A percentile compares a stretch with the other conserved stretches of the same genome.
These are phyloP conservation scores for Mycena sp. DNA, from an alignment of 1,284 basidiomycete species.

Conservation along the genomic window DNA sequence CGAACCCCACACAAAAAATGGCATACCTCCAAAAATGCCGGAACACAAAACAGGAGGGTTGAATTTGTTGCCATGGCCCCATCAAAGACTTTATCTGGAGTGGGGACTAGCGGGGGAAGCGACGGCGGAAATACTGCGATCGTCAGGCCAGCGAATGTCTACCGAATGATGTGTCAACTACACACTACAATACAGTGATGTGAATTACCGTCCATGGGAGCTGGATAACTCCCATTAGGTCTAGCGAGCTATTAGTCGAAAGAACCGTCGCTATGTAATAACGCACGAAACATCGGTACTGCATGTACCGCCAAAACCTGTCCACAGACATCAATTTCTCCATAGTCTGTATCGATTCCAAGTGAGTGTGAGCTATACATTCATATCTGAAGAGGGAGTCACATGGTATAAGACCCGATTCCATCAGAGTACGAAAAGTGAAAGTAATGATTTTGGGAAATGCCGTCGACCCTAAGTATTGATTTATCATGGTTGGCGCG, in stretches of 20 bases:
- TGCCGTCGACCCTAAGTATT: constrained; percentile 25
- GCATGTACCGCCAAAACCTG: constrained; percentile 4
- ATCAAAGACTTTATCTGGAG: constrained; percentile 9
- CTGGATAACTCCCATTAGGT: neutral
- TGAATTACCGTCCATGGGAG: neutral
- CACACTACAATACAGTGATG: too few species aligned
- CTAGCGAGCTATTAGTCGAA: neutral
- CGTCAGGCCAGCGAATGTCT: neutral
- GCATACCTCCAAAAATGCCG: constrained; percentile 9
- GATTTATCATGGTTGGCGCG: neutral
- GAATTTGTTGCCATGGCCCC: neutral
- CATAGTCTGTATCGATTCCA: constrained; percentile 9
- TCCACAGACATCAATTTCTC: constrained; percentile 9
- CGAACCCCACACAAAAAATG: neutral
- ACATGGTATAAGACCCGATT: neutral
- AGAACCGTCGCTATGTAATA: neutral
- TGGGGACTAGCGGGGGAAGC: neutral
- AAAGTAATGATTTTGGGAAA: constrained; percentile 29
- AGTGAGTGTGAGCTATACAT: neutral
- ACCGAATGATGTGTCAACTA: too few species aligned
- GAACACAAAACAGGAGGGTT: constrained; percentile 1
- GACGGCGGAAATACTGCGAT: constrained; percentile 4
- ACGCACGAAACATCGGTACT: constrained; percentile 17
- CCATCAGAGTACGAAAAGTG: neutral
- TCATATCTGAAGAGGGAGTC: neutral